phyloP scores from a whole-genome alignment of 768 basidiomycete genomes.

The Podaxis carcinomalis region DNA sequence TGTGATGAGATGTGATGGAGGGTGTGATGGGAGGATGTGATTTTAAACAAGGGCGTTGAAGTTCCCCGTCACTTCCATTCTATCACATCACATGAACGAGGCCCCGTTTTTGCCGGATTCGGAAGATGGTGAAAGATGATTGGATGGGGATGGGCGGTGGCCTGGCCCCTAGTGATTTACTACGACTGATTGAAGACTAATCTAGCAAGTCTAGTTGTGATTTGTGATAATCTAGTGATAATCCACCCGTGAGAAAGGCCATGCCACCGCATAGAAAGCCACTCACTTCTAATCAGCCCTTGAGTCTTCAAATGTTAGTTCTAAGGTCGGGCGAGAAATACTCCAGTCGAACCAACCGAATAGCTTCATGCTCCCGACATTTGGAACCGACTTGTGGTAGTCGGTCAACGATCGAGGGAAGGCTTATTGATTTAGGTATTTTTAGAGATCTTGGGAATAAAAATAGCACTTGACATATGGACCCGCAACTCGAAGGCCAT shows the following conservation, averaged over 20 bases:
- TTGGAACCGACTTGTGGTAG: neutral
- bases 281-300: neutral
- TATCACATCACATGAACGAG: slow-evolving; percentile 2
- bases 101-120: neutral
- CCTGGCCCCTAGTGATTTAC: neutral
- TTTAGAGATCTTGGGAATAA: neutral
- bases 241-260: neutral
- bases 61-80: neutral
- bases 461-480: neutral
- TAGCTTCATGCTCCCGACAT: neutral
- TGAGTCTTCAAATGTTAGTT: neutral
- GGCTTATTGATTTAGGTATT: neutral
- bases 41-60: neutral
- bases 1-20: slow-evolving; percentile 1
- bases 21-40: slow-evolving; percentile 7
- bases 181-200: neutral
- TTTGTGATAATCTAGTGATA: neutral
- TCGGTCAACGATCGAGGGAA: neutral
- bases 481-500: neutral
- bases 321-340: neutral
- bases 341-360: neutral
- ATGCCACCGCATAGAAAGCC: too few species aligned
- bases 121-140: neutral
- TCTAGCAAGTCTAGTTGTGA: neutral
- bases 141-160: neutral